Evolutionary conservation across 2,329 filamentous ascomycete genomes (phyloP).

Genomic region (Tolypocladium nubicola): DNA sequence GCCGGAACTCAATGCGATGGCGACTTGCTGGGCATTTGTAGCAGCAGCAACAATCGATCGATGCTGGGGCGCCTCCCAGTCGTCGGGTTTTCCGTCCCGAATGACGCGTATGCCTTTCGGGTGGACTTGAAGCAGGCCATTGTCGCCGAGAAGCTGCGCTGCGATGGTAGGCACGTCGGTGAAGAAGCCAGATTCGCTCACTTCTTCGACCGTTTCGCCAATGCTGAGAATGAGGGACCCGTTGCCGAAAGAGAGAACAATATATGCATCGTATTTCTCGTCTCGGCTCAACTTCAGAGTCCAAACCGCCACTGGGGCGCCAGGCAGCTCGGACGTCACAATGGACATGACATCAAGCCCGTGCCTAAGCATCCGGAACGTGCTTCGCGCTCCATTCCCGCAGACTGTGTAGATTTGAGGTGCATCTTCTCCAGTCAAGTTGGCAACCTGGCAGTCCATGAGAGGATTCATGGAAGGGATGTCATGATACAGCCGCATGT

Average conservation of each 20-base stretch:
- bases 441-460: constrained; percentile 83
- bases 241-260: constrained; percentile 87
- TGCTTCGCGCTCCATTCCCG: constrained; percentile 78
- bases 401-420: constrained; percentile 93
- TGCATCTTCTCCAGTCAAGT: constrained; percentile 83
- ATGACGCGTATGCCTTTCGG: constrained; percentile 95
- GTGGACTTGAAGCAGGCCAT: constrained; percentile 87
- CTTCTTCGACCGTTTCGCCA: constrained; percentile 92
- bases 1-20: constrained; percentile 85
- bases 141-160: constrained; percentile 87
- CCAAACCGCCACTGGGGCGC: constrained; percentile 87
- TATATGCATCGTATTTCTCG: constrained; percentile 87
- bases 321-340: constrained; percentile 84
- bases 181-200: constrained; percentile 86
- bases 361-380: constrained; percentile 86
- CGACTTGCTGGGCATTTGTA: constrained; percentile 87
- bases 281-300: constrained; percentile 76
- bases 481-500: constrained; percentile 74
- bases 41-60: constrained; percentile 90
- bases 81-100: constrained; percentile 66
- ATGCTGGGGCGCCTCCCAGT: constrained; percentile 90
- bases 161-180: constrained; percentile 82
- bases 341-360: constrained; percentile 90
- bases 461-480: constrained; percentile 86
- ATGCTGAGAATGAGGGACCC: constrained; percentile 88